phyloP scores from a whole-genome alignment of 2,329 filamentous ascomycete genomes.

The Arachnopeziza araneosa region DNA sequence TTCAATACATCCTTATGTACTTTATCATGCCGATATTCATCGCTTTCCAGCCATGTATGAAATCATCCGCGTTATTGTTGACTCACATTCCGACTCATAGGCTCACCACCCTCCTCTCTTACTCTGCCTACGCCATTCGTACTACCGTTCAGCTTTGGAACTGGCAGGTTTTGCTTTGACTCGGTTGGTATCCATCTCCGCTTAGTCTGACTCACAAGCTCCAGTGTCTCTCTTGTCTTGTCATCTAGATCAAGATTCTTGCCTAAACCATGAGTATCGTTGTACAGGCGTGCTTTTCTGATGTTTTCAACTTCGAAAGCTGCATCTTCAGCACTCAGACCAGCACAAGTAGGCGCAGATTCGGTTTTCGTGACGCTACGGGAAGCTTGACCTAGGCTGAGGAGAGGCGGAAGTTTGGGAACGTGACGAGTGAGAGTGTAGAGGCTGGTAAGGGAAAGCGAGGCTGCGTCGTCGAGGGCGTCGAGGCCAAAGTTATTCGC shows the following conservation, averaged over 20 bases:
- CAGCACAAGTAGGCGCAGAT: constrained; percentile 2
- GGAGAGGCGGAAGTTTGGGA: constrained; percentile 28
- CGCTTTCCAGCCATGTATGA: neutral
- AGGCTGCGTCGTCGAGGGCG: constrained; percentile 53
- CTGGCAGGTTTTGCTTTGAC: neutral
- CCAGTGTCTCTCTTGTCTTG: constrained; percentile 11
- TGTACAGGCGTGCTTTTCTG: constrained; percentile 23
- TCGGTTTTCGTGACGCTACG: neutral
- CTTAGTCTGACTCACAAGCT: neutral
- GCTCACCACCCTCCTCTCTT: neutral
- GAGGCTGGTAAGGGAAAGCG: constrained; percentile 51
- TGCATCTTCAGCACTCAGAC: constrained; percentile 22
- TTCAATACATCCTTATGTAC: neutral
- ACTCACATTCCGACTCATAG: neutral
- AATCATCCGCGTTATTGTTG: neutral
- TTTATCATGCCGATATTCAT: neutral
- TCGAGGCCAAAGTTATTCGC: constrained; percentile 53
- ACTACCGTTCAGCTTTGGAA: neutral
- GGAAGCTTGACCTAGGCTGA: neutral
- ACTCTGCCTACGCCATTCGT: neutral
- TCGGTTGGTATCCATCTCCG: neutral
- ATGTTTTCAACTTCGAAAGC: constrained; percentile 28
- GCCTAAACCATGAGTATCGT: constrained; percentile 26
- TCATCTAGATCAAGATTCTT: constrained; percentile 28
- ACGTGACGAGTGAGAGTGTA: constrained; percentile 25